Evolutionary conservation across 2,329 filamentous ascomycete genomes (phyloP), one percentile per base, ranked within the genome.

Genomic region (Trichoderma semiorbis): DNA sequence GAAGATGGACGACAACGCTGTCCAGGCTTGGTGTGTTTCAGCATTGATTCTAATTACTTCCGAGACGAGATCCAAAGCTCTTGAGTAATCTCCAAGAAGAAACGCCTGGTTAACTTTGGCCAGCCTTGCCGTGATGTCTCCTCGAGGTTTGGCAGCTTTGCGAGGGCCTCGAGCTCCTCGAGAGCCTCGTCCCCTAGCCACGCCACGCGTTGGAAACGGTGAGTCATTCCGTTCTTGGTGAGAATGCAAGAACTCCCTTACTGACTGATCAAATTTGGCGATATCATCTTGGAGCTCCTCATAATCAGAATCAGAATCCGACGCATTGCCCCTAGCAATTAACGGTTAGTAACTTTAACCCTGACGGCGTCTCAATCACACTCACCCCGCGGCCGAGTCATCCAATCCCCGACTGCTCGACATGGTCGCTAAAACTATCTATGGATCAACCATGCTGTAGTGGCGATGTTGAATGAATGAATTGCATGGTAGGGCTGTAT

Each of bases 41-140:
- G 88, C 89, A 74, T 92, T 92, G 77, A 92, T 90, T 65, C 89
- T 86, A 76, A 92, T 90, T 71, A 91, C 87, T 75, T 92, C 89
- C 53, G 86, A 85, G 10, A 89, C 86, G 26, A 88, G 82, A 18
- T 86, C 85, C 43, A 89, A 82, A 6, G 92, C 90, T 53, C 85
- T 83, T 6, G 88, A 85, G 74, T 91, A 90, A 24, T 91, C 85
- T 30, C 86, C 84, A 11, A 86, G 84, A 72, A 93, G 84, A 77
- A 91, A 94, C 5, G 90, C 88, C 72, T 90, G 85, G 72, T 90
- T 92, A 3, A 93, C 92, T 77, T 88, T 85, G 61, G 87, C 86
- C 63, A 94, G 85, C 55, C 91, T 84, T 53, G 88, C 84, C 76
- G 91, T 93, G 79, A 94, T 93, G 75, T 94, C 90, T 53, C 87